These are phyloP conservation scores for Angomonas desouzai DNA, from an alignment of 208 protist genomes.

Conservation along the genomic window DNA sequence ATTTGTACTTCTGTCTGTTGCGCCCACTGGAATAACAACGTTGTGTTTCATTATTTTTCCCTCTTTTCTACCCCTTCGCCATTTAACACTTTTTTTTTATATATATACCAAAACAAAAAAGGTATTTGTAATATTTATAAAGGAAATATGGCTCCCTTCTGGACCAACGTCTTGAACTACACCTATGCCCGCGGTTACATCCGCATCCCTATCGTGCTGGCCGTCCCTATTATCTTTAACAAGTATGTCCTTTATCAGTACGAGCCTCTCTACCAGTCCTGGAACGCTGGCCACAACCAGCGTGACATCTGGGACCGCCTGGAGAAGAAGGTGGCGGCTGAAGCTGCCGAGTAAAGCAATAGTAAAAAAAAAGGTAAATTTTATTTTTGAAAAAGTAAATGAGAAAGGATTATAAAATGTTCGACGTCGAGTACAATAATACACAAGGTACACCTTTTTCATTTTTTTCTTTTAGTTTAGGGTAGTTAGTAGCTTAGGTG, in stretches of 20 bases:
- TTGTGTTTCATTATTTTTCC: not conserved
- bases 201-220: constrained; percentile 73
- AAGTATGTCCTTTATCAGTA: constrained; percentile 73
- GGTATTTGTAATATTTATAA: no score
- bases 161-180: constrained; percentile 78
- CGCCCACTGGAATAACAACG: not conserved
- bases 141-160: constrained; percentile 66
- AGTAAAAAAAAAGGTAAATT: not conserved
- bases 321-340: constrained; percentile 52
- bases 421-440: no score
- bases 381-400: constrained; percentile 6
- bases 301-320: constrained; percentile 80
- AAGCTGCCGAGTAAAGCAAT: constrained; percentile 28
- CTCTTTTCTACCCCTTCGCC: not conserved
- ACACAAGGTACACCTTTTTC: no score
- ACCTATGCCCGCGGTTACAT: constrained; percentile 82
- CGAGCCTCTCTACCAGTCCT: constrained; percentile 63
- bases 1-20: constrained; percentile 8
- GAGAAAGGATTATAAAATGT: no score
- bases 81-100: constrained; percentile 11
- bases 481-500: not conserved
- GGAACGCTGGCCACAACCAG: constrained; percentile 87
- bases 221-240: constrained; percentile 79
- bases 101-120: no score
- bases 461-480: constrained; percentile 2